Percentiles rank a stretch among this genome's conserved stretches.
Conservation (phyloP, 2,329 filamentous ascomycete genomes). For the Penicillium sp. region DNA sequence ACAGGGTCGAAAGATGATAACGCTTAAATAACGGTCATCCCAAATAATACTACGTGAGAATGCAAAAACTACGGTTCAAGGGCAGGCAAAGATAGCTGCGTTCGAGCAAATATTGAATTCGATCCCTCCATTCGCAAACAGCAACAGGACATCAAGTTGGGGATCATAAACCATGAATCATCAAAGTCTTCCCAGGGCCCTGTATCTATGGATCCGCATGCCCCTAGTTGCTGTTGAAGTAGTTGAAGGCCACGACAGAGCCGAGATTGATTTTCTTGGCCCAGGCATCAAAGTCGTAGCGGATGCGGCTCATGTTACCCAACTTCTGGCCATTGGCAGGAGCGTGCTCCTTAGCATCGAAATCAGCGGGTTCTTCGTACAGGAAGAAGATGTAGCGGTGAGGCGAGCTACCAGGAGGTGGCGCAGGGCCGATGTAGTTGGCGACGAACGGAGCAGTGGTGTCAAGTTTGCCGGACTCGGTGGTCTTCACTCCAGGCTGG, state of each 20-base stretch:
- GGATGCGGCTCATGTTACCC: conserved; percentile 45
- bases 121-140: not conserved
- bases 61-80: not conserved
- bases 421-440: conserved; percentile 54
- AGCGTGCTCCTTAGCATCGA: conserved; percentile 43
- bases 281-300: conserved; percentile 53
- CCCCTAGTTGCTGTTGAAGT: conserved; percentile 41
- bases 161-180: not conserved
- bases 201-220: not conserved
- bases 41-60: not conserved
- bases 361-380: conserved; percentile 54
- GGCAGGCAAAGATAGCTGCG: not conserved
- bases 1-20: not conserved
- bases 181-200: not conserved
- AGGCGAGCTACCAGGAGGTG: conserved; percentile 54
- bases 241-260: conserved; percentile 45
- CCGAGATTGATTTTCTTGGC: conserved; percentile 45
- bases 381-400: conserved; percentile 60
- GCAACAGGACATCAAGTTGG: not conserved
- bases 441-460: conserved; percentile 34
- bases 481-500: conserved; percentile 34
- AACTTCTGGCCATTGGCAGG: conserved; percentile 47
- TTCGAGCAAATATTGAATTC: not conserved
- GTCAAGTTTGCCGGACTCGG: conserved; percentile 20
- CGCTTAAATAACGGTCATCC: too few species aligned